phyloP scores from a whole-genome alignment of 352 stramenopile genomes.

The Phytophthora multivora region DNA sequence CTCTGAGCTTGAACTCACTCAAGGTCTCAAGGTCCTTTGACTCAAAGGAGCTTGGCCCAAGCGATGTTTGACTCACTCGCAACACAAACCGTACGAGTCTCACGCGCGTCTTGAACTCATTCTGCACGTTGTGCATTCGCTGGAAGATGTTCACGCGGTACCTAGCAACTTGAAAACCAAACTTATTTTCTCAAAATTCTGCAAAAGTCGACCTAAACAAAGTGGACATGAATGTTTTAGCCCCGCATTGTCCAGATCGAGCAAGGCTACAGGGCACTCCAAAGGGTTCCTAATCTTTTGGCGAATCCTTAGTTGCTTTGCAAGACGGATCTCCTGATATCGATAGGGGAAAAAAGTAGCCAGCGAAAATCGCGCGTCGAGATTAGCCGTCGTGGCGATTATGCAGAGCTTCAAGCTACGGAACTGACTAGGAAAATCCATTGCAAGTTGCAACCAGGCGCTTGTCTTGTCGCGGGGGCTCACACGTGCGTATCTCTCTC shows the following conservation, averaged over 20 bases:
- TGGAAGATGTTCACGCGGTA: slow-evolving; percentile 3
- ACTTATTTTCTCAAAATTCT: not conserved
- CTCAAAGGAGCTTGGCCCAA: too few species aligned
- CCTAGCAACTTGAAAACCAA: too few species aligned
- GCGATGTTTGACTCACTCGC: slow-evolving; percentile 3
- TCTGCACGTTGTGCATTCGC: not conserved
- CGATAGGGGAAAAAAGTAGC: slow-evolving; percentile 20
- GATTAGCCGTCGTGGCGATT: slow-evolving; percentile 27
- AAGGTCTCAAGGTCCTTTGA: too few species aligned
- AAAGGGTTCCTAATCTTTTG: slow-evolving; percentile 3
- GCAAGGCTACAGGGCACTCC: not conserved
- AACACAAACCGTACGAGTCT: not conserved
- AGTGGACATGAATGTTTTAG: not conserved
- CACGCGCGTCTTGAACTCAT: too few species aligned
- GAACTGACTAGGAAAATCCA: slow-evolving; percentile 38
- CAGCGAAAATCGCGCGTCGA: slow-evolving; percentile 32
- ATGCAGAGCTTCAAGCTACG: slow-evolving; percentile 23
- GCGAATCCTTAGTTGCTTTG: slow-evolving; percentile 1
- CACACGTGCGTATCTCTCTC: slow-evolving; percentile 27
- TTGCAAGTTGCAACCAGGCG: slow-evolving; percentile 20
- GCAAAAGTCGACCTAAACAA: not conserved
- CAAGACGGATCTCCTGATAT: slow-evolving; percentile 19
- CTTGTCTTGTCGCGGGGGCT: slow-evolving; percentile 28
- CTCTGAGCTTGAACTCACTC: not conserved
- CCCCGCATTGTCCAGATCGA: too few species aligned